Base-by-base conservation (phyloP, 331 rosid species). In the Arachis monticola region DNA sequence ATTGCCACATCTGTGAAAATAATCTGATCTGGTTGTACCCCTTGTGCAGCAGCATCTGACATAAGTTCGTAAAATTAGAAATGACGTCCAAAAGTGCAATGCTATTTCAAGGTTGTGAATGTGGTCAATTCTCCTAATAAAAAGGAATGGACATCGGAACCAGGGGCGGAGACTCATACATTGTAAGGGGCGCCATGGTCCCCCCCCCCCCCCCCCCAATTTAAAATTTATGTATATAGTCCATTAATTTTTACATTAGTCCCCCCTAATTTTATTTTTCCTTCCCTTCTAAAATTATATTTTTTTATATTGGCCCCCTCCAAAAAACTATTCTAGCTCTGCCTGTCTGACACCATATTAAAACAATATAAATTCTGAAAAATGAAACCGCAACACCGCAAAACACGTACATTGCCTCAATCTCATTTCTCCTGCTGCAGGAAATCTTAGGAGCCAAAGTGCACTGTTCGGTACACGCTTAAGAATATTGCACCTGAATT, bases 401-500 rank as follows among this genome's bases (percentile, higher is more conserved):
- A 66, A 22, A 22, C 62, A 82, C 99, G 6, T 84, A 96, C 99
- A 90, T 74, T 92, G 81, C 32, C 94, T 87, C 64, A 84, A 70
- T 71, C 88, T 78, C 88, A 84, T 88, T 89, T 92, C 99, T 5
- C 99, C 99, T 40, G 97, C 94, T 27, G 99, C 99, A 35, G 99
- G 99, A 83, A 96, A 96, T 87, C 91, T 87, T 67, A 96, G 90
- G 71, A 96, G 98, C 99, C 99, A 96, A 68, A 96, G 97, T 13
- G 94, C 98, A 74, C 99, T 90, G 79, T 92, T 89, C n/a, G 98
- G 97, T 70, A 96, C 97, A 2, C 98, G 92, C 77, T 85, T 96
- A 59, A 96, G 98, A 86, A 96, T 96, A 79, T 90, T 96, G 83
- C 99, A 96, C 99, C 99, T 96, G 73, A 35, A 71, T 32, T 51